Evolutionary conservation across 305 asterid genomes (phyloP), one percentile per base, ranked within the genome.

Genomic region (Nicotiana rustica): DNA sequence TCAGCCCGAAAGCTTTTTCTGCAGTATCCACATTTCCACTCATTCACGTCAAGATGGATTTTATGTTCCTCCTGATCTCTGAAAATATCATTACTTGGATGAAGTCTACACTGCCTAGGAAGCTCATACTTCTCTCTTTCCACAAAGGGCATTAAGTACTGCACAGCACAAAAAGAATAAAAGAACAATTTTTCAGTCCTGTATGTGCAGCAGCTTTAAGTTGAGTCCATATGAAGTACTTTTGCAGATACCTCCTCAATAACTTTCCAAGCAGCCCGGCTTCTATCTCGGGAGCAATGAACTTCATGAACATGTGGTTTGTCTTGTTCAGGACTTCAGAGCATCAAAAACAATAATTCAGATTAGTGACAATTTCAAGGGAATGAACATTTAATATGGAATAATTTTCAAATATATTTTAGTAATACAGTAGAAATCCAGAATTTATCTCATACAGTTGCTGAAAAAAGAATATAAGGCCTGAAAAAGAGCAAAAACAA

Each of bases 261-360:
- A 68, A 92, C 88, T 78, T 86, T 90, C 93, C 96, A 92, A n/a
- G 97, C 99, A 33, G 92, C 92, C 64, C 94, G 93, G 83, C 99
- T 94, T 91, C 99, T 92, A 87, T 94, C 99, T 85, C 99, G 84
- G 70, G 99, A 95, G 85, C 99, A 95, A 91, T 94, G 99, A 86
- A 94, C 88, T 89, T 94, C 97, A 31, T 86, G 89, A 65, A 77
- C 77, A 25, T 81, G 83, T 38, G 83, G 86, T 13, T 83, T 91
- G 70, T 88, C 91, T 80, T 88, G 91, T 60, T 75, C 85, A 73
- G 82, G 87, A 88, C 78, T 87, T 85, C 93, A 90, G 86, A 84
- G 81, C 84, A 87, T 31, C 25, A 49, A 75, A 49, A 6, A 25
- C n/a, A 75, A 49, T 52, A 49, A 21, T 25, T 75, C 17, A 75